Evolutionary conservation across 1,284 basidiomycete genomes (phyloP).

Genomic region (Trichosporon asahii): DNA sequence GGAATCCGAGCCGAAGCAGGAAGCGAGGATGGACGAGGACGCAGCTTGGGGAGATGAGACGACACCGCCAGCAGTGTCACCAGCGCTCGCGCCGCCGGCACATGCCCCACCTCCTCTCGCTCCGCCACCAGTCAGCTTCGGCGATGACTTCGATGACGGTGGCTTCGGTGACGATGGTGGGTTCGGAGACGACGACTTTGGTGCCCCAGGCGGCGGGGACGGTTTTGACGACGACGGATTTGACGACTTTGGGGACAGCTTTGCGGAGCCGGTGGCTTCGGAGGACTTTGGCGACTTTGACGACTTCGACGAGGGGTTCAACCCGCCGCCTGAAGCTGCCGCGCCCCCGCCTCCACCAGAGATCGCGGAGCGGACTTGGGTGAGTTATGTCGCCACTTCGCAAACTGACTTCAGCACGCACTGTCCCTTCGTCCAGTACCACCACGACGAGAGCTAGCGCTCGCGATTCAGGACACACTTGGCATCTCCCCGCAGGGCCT

Average conservation of each 20-base stretch:
- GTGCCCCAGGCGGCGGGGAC: constrained; percentile 17
- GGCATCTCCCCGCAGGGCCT: constrained; percentile 58
- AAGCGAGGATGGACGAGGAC: constrained; percentile 28
- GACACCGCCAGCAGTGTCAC: constrained; percentile 17
- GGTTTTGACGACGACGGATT: constrained; percentile 45
- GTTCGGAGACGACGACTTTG: constrained; percentile 60
- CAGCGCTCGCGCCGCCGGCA: not conserved
- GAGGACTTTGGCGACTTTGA: constrained; percentile 55
- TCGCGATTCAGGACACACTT: constrained; percentile 63
- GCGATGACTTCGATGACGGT: constrained; percentile 59
- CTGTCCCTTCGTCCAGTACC: constrained; percentile 65
- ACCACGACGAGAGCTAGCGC: constrained; percentile 58
- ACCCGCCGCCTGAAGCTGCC: constrained; percentile 19
- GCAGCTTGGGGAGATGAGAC: constrained; percentile 37
- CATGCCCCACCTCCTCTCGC: not conserved
- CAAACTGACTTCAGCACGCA: constrained; percentile 57
- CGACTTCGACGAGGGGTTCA: constrained; percentile 51
- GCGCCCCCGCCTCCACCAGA: constrained; percentile 54
- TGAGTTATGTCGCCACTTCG: not conserved
- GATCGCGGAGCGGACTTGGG: constrained; percentile 19
- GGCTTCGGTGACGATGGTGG: constrained; percentile 56
- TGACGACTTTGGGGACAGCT: constrained; percentile 60
- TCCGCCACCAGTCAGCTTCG: constrained; percentile 59
- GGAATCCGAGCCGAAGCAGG: not conserved
- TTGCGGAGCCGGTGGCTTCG: not conserved